Conservation (phyloP, 1,284 basidiomycete genomes). For the Blastosporella zonata region DNA sequence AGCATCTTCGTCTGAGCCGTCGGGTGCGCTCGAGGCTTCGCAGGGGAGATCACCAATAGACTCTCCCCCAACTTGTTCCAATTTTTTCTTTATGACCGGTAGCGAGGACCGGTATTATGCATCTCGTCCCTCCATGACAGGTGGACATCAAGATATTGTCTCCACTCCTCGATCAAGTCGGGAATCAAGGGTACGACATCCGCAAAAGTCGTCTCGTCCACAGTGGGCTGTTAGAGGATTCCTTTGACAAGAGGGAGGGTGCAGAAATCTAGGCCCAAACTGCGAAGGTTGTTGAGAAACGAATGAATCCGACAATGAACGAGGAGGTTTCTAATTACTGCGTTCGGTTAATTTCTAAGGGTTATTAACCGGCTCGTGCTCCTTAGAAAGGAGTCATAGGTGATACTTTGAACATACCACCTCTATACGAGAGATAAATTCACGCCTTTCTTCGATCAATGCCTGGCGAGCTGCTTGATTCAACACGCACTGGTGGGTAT, state of each 20-base stretch:
- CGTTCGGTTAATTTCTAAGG: slow-evolving; percentile 42
- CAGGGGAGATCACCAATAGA: too few species aligned
- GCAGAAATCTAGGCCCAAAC: slow-evolving; percentile 41
- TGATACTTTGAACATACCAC: slow-evolving; percentile 6
- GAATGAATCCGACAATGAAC: background rate
- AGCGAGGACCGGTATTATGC: too few species aligned
- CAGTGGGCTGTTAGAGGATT: slow-evolving; percentile 36
- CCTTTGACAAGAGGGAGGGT: slow-evolving; percentile 33
- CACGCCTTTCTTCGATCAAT: slow-evolving; percentile 22
- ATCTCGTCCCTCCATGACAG: slow-evolving; percentile 27
- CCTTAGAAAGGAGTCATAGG: slow-evolving; percentile 30
- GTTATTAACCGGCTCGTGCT: slow-evolving; percentile 39
- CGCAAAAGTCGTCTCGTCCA: slow-evolving; percentile 36
- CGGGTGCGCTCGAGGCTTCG: too few species aligned
- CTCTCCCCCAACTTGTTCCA: too few species aligned
- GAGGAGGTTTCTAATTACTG: slow-evolving; percentile 35
- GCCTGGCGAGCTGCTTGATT: slow-evolving; percentile 12
- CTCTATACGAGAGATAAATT: slow-evolving; percentile 10
- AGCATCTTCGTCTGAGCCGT: too few species aligned
- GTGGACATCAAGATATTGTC: slow-evolving; percentile 24
- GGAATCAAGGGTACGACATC: slow-evolving; percentile 33
- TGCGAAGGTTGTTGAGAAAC: background rate
- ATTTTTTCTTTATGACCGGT: too few species aligned
- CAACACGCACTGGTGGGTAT: slow-evolving; percentile 18
- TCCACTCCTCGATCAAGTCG: slow-evolving; percentile 36